Evolutionary conservation across 2,329 filamentous ascomycete species (phyloP).

Genomic region (Fusarium chaquense): DNA sequence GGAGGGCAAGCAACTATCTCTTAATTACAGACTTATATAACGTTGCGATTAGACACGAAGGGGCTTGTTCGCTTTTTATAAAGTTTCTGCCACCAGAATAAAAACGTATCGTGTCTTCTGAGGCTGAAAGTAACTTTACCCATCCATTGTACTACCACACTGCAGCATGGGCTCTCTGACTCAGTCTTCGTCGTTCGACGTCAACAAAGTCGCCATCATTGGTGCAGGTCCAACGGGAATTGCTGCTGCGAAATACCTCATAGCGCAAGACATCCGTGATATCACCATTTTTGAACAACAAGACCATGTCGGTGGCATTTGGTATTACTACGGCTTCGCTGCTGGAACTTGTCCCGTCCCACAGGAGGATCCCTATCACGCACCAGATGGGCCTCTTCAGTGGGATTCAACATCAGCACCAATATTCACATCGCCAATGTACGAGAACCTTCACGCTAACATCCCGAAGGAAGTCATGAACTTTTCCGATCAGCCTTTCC

Average conservation of each 20-base stretch:
- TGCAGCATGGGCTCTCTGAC: conserved; percentile 49
- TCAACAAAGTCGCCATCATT: conserved; percentile 78
- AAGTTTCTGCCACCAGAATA: background rate
- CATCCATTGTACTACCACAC: background rate
- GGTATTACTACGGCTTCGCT: conserved; percentile 77
- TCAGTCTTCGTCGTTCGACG: conserved; percentile 56
- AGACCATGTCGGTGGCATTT: conserved; percentile 80
- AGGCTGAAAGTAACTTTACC: background rate
- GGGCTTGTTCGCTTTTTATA: conserved; percentile 1
- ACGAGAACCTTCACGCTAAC: conserved; percentile 86
- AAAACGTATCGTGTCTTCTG: background rate
- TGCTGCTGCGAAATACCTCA: conserved; percentile 82
- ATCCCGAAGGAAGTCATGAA: conserved; percentile 85
- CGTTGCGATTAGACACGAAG: conserved; percentile 1
- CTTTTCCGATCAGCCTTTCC: conserved; percentile 78
- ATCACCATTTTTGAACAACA: conserved; percentile 89
- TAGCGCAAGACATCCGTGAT: conserved; percentile 76
- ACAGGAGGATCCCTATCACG: conserved; percentile 73
- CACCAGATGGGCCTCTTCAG: conserved; percentile 73
- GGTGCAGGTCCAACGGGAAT: conserved; percentile 86
- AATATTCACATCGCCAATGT: conserved; percentile 84
- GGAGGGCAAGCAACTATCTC: conserved; percentile 24
- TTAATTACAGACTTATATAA: background rate
- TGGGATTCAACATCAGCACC: conserved; percentile 57
- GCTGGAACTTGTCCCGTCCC: conserved; percentile 69